Evolutionary conservation across 2,329 filamentous ascomycete genomes (phyloP).

Genomic region (Atkinsonella texensis): DNA sequence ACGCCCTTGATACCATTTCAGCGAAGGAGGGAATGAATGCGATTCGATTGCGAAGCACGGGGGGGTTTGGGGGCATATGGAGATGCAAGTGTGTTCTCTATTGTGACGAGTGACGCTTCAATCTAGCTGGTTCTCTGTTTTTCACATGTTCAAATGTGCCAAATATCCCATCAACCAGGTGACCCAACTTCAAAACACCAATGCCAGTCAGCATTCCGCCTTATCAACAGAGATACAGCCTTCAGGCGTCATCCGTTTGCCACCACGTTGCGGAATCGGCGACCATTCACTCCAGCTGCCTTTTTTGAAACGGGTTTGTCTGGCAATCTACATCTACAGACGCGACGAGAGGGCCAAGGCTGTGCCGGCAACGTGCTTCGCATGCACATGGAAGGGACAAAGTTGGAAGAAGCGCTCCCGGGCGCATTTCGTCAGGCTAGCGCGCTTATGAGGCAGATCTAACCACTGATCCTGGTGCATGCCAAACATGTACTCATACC

Average conservation of each 20-base stretch:
- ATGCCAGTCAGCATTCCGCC: not conserved
- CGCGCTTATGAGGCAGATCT: slow-evolving; percentile 1
- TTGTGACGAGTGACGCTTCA: not conserved
- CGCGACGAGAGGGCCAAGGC: not conserved
- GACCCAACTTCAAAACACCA: not conserved
- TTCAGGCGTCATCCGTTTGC: not conserved
- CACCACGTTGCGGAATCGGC: too few species aligned
- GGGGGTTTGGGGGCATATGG: not conserved
- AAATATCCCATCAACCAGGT: too few species aligned
- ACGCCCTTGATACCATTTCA: not conserved
- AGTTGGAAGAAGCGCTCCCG: slow-evolving; percentile 3
- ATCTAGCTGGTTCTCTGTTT: not conserved
- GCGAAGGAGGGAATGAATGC: not conserved
- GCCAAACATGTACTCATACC: slow-evolving; percentile 2
- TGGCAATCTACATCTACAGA: not conserved
- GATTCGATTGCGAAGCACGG: too few species aligned
- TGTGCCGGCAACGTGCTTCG: not conserved
- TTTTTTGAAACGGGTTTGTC: not conserved
- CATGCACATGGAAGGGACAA: not conserved
- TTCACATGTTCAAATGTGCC: too few species aligned
- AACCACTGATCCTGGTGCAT: slow-evolving; percentile 2
- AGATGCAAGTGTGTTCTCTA: not conserved
- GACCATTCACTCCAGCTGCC: too few species aligned
- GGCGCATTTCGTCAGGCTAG: not conserved
- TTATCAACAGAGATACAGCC: not conserved